phyloP scores from a whole-genome alignment of 805 yeast species.

The Komagataella pastoris region DNA sequence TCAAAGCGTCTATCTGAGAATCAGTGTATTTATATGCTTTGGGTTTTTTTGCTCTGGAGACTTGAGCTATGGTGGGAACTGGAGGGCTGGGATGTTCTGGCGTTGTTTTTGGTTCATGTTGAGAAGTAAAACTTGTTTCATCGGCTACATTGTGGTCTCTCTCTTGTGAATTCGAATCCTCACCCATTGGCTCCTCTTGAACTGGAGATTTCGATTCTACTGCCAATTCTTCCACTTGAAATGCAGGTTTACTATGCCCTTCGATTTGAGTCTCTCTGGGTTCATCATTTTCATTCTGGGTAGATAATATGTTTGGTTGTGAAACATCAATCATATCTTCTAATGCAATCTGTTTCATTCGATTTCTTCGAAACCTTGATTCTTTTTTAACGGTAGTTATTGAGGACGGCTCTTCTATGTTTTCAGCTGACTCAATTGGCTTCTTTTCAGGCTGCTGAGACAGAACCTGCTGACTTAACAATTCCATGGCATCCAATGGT shows the following conservation, averaged over 20 bases:
- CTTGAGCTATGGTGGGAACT: background rate
- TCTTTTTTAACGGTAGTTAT: background rate
- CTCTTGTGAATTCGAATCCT: background rate
- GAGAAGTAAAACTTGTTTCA: background rate
- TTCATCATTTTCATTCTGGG: background rate
- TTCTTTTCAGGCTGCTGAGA: background rate
- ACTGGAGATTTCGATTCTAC: background rate
- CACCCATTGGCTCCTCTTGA: background rate
- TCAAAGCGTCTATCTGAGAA: background rate
- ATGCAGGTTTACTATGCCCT: background rate
- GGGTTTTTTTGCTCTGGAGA: background rate
- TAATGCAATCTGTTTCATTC: background rate
- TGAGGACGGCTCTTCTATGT: background rate
- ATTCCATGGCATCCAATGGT: constrained; percentile 1
- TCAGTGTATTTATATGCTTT: background rate
- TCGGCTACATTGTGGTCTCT: background rate
- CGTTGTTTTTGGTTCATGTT: background rate
- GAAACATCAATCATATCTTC: background rate
- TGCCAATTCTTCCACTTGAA: too few species aligned
- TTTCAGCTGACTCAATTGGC: background rate
- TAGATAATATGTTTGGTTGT: background rate
- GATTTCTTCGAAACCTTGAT: background rate
- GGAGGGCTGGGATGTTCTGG: too few species aligned
- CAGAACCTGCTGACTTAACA: background rate
- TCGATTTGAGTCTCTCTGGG: background rate